phyloP scores from a whole-genome alignment of 768 basidiomycete species.

The Boletellus sp. region DNA sequence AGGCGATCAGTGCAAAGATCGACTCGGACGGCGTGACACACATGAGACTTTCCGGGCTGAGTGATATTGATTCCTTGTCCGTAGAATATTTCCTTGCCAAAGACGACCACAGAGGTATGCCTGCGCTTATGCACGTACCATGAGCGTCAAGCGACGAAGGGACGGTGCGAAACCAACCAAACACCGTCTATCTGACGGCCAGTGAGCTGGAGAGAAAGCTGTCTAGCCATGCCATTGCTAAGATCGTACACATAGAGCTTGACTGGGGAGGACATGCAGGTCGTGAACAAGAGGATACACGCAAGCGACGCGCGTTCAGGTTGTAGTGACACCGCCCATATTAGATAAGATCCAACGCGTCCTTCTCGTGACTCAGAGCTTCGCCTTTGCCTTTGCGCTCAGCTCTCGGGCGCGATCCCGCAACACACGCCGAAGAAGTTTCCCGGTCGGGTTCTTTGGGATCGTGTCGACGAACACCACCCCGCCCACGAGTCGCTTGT shows the following conservation, averaged over 20 bases:
- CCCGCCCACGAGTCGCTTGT: slow-evolving; percentile 59
- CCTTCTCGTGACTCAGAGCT: slow-evolving; percentile 13
- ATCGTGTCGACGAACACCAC: slow-evolving; percentile 53
- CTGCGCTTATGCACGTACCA: slow-evolving; percentile 35
- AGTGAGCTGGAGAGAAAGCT: slow-evolving; percentile 74
- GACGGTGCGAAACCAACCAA: slow-evolving; percentile 51
- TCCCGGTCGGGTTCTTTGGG: slow-evolving; percentile 64
- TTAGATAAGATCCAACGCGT: slow-evolving; percentile 21
- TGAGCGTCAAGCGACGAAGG: background rate
- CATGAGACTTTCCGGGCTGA: slow-evolving; percentile 77
- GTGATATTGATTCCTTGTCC: slow-evolving; percentile 80
- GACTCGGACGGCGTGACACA: slow-evolving; percentile 34
- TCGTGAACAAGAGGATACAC: background rate
- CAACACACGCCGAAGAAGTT: slow-evolving; percentile 48
- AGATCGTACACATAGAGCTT: slow-evolving; percentile 90
- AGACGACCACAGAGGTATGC: slow-evolving; percentile 93
- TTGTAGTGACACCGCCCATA: background rate
- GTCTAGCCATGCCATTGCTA: slow-evolving; percentile 78
- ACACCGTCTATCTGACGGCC: slow-evolving; percentile 92
- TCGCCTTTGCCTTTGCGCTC: slow-evolving; percentile 19
- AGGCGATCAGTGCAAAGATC: background rate
- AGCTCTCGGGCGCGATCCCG: slow-evolving; percentile 46
- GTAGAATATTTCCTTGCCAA: slow-evolving; percentile 83
- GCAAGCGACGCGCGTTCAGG: slow-evolving; percentile 15
- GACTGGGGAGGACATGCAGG: slow-evolving; percentile 41